Percentiles rank a stretch among this genome's conserved stretches.
Conservation (phyloP, 257 asterid genomes). For the Fraxinus excelsior region DNA sequence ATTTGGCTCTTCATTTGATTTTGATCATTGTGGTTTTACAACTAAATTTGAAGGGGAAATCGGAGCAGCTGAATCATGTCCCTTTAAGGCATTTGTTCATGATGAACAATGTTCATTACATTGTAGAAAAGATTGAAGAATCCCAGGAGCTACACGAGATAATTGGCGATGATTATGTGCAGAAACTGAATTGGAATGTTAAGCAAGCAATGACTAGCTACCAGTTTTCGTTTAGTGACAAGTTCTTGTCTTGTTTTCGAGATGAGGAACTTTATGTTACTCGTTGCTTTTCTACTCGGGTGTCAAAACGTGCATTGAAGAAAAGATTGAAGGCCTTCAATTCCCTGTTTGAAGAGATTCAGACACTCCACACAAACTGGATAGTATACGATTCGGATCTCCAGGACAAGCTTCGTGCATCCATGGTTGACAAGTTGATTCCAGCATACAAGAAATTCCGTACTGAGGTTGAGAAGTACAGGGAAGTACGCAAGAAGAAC, state of each 20-base stretch:
- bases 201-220: constrained; percentile 17
- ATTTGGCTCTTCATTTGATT: constrained; percentile 39
- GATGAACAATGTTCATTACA: constrained; percentile 43
- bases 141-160: constrained; percentile 28
- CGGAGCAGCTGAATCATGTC: constrained; percentile 17
- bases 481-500: neutral
- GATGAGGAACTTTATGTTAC: constrained; percentile 29
- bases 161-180: constrained; percentile 31
- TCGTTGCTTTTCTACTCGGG: constrained; percentile 24
- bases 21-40: constrained; percentile 35
- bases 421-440: constrained; percentile 28
- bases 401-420: constrained; percentile 25
- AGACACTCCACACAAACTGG: constrained; percentile 21
- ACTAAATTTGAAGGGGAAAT: constrained; percentile 28
- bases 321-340: constrained; percentile 38
- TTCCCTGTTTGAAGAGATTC: constrained; percentile 25
- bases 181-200: constrained; percentile 16
- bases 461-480: constrained; percentile 14
- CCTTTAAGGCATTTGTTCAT: constrained; percentile 33
- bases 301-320: constrained; percentile 21
- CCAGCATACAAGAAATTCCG: constrained; percentile 32
- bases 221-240: constrained; percentile 22
- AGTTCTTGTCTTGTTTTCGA: constrained; percentile 36
- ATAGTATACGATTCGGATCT: constrained; percentile 32
- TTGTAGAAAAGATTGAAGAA: constrained; percentile 28